phyloP scores from a whole-genome alignment of 768 basidiomycete species.

The Udeniomyces megalosporus region DNA sequence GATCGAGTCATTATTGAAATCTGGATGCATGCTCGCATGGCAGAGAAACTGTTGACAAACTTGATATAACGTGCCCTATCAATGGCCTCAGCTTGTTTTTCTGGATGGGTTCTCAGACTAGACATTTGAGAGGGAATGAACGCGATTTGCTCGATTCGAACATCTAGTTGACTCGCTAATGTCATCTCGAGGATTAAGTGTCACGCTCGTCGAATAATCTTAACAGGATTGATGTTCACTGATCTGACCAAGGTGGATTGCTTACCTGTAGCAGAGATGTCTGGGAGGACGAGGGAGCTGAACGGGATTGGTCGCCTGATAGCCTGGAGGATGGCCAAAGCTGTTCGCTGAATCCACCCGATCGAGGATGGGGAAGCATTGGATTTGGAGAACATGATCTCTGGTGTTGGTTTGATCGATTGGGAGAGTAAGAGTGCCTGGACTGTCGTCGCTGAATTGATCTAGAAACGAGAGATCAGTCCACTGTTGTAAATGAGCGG shows the following conservation, averaged over 20 bases:
- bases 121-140: conserved; percentile 36
- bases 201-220: background rate
- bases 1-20: background rate
- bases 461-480: background rate
- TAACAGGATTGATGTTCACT: too few relatives aligned
- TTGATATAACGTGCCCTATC: conserved; percentile 52
- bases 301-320: conserved; percentile 4
- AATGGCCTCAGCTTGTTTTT: conserved; percentile 17
- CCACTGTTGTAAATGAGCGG: too few relatives aligned
- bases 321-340: background rate
- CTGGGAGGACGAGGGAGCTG: conserved; percentile 27
- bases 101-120: conserved; percentile 23
- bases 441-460: background rate
- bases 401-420: background rate
- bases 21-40: background rate
- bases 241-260: background rate
- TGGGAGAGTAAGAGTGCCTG: background rate
- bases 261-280: conserved; percentile 35
- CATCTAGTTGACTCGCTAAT: conserved; percentile 46
- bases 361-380: background rate
- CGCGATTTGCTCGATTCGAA: conserved; percentile 38
- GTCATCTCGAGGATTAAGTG: background rate
- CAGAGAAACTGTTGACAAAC: conserved; percentile 28
- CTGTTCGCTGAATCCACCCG: background rate
- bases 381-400: background rate